Percentiles rank a stretch among this genome's conserved stretches.
Evolutionary conservation across 1,139 yeast genomes (phyloP).

Genomic region (Saccharomyces hybrid): DNA sequence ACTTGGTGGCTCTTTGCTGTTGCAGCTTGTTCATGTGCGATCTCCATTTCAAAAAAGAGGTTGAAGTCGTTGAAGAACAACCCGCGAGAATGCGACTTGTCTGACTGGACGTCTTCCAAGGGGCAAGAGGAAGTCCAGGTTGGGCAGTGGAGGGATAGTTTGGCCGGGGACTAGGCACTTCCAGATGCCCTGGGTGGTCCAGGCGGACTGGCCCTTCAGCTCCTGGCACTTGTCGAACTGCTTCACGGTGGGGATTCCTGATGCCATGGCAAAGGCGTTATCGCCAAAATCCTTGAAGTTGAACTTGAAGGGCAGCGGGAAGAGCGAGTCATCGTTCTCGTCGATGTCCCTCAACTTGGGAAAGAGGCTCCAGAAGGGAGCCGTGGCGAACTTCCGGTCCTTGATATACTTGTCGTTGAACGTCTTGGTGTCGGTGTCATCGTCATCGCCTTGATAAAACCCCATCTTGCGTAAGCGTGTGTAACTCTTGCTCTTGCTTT

Average conservation of each 20-base stretch:
- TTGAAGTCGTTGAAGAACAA: slow-evolving; percentile 55
- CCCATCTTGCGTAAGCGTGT: slow-evolving; percentile 12
- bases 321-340: neutral
- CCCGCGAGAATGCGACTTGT: slow-evolving; percentile 35
- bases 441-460: slow-evolving; percentile 11
- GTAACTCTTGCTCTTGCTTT: neutral
- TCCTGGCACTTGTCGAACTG: slow-evolving; percentile 58
- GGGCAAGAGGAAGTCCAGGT: slow-evolving; percentile 35
- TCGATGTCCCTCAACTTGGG: neutral
- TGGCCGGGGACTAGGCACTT: slow-evolving; percentile 67
- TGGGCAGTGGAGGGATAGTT: slow-evolving; percentile 9
- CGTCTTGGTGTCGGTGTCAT: neutral
- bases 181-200: slow-evolving; percentile 83
- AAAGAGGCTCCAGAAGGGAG: neutral
- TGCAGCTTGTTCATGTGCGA: slow-evolving; percentile 34
- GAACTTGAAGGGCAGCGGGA: neutral
- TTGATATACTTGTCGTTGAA: neutral
- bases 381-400: neutral
- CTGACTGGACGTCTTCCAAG: slow-evolving; percentile 45
- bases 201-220: slow-evolving; percentile 59
- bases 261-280: slow-evolving; percentile 32
- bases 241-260: slow-evolving; percentile 54
- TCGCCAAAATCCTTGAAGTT: neutral
- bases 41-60: slow-evolving; percentile 60
- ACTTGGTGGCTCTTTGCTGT: slow-evolving; percentile 34